Conservation (phyloP, 2,329 filamentous ascomycete genomes). For the Apiospora saccharicola region DNA sequence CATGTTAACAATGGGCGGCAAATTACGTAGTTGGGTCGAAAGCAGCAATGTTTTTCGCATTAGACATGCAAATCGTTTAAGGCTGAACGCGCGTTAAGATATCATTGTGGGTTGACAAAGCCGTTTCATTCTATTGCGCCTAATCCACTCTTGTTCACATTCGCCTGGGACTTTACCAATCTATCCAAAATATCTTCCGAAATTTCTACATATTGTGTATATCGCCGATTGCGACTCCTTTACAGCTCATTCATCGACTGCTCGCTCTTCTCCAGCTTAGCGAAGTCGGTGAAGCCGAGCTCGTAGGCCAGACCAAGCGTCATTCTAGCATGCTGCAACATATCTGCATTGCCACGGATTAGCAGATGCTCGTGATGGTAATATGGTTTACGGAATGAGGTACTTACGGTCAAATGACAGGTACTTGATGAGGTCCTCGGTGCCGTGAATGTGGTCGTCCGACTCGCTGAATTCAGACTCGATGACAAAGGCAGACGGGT, state of each 20-base stretch:
- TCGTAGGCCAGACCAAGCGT: conserved; percentile 86
- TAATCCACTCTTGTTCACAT: neutral
- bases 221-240: neutral
- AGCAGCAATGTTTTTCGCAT: neutral
- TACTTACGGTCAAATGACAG: conserved; percentile 73
- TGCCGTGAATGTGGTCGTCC: conserved; percentile 74
- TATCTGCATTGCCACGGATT: conserved; percentile 54
- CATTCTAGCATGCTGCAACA: conserved; percentile 88
- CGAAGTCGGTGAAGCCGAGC: conserved; percentile 78
- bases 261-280: conserved; percentile 46
- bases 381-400: neutral
- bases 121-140: neutral
- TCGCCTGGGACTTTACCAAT: neutral
- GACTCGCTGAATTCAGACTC: conserved; percentile 73
- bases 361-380: neutral
- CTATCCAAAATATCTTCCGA: neutral
- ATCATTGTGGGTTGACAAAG: neutral
- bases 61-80: neutral
- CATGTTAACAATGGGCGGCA: neutral
- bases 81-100: conserved; percentile 2
- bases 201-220: neutral
- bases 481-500: conserved; percentile 79
- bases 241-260: conserved; percentile 46
- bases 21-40: neutral
- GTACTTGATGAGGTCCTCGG: conserved; percentile 74